phyloP scores from a whole-genome alignment of 1,284 basidiomycete species.

The Apiotrichum montevideense region DNA sequence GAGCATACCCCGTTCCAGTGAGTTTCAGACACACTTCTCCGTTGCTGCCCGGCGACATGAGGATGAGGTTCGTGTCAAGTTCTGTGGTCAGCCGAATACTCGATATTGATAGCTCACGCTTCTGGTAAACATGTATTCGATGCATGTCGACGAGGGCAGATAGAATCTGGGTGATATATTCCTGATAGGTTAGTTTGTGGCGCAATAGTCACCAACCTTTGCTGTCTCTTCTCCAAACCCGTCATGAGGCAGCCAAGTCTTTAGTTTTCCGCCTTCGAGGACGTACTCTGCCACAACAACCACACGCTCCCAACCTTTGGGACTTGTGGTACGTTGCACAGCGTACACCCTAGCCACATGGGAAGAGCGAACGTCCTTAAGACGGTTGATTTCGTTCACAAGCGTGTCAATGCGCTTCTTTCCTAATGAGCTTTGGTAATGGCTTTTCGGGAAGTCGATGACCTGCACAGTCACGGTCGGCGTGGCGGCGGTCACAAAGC shows the following conservation, averaged over 20 bases:
- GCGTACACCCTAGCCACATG: constrained; percentile 34
- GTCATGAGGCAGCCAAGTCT: constrained; percentile 34
- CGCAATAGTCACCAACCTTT: constrained; percentile 20
- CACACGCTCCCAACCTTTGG: constrained; percentile 43
- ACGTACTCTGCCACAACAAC: constrained; percentile 36
- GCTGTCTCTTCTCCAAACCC: constrained; percentile 39
- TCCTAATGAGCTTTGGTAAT: constrained; percentile 38
- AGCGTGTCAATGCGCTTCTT: constrained; percentile 38
- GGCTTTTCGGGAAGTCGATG: constrained; percentile 41
- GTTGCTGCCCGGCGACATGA: constrained; percentile 22
- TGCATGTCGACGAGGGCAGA: constrained; percentile 39
- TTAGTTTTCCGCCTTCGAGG: constrained; percentile 34
- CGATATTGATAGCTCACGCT: constrained; percentile 24
- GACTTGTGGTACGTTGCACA: constrained; percentile 37
- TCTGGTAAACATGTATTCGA: constrained; percentile 34
- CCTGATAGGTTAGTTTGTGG: constrained; percentile 15
- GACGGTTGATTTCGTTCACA: constrained; percentile 28
- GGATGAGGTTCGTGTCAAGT: constrained; percentile 36
- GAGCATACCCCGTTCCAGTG: constrained; percentile 39
- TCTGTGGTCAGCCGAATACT: constrained; percentile 10
- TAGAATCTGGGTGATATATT: constrained; percentile 41
- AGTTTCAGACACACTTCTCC: constrained; percentile 35
- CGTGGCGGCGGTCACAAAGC: constrained; percentile 49
- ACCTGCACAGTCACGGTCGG: constrained; percentile 37
- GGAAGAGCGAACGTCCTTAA: constrained; percentile 29